phyloP scores from a whole-genome alignment of 768 basidiomycete species.

The Tremella fuciformis region DNA sequence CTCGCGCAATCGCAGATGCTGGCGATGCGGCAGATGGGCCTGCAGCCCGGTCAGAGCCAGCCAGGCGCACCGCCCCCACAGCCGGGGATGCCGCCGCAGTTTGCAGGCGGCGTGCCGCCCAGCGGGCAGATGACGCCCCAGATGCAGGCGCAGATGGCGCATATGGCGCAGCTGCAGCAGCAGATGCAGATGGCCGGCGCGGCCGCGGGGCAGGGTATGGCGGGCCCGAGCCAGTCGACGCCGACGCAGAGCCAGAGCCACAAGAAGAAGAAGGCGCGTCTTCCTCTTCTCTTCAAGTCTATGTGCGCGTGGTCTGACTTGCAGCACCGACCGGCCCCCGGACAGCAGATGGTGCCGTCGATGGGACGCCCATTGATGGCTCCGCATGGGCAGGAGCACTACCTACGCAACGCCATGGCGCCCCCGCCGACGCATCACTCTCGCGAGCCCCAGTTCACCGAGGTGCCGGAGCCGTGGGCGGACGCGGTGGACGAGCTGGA shows the following conservation, averaged over 20 bases:
- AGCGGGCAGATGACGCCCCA: conserved; percentile 5
- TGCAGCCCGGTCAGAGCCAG: not conserved
- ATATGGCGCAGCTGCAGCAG: not conserved
- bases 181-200: conserved; percentile 3
- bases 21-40: conserved; percentile 11
- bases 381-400: conserved; percentile 5
- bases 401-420: conserved; percentile 7
- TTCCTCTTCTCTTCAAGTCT: not conserved
- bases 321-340: conserved; percentile 7
- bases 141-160: conserved; percentile 9
- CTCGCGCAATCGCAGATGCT: conserved; percentile 27
- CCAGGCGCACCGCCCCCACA: conserved; percentile 10
- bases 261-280: conserved; percentile 1
- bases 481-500: conserved; percentile 44
- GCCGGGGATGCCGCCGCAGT: conserved; percentile 13
- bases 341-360: conserved; percentile 15
- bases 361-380: conserved; percentile 15
- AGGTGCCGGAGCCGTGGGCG: conserved; percentile 39
- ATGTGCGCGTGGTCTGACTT: not conserved
- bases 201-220: not conserved
- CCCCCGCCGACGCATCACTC: conserved; percentile 5
- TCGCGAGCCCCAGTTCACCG: not conserved
- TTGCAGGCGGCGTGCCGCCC: not conserved
- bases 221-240: not conserved
- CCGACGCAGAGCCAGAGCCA: too few relatives aligned